A percentile compares a stretch with the other conserved stretches of the same genome.
phyloP scores from a whole-genome alignment of 2,329 filamentous ascomycete species.

The Didymella keratinophila region DNA sequence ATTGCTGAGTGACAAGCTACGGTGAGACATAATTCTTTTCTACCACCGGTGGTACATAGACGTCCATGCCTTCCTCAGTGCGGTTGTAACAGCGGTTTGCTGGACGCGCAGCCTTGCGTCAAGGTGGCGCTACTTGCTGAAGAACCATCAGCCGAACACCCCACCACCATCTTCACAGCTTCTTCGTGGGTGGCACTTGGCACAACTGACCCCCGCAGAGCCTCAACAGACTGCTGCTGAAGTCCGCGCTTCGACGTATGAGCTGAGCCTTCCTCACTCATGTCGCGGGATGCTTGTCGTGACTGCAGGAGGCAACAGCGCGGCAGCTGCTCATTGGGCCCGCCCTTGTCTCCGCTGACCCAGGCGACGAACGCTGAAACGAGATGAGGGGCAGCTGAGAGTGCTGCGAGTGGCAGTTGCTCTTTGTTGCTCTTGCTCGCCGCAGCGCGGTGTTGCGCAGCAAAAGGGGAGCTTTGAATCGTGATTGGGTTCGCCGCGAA shows the following conservation, averaged over 20 bases:
- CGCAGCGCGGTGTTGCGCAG: constrained; percentile 25
- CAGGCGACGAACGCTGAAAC: constrained; percentile 24
- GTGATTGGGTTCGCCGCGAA: constrained; percentile 33
- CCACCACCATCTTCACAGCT: neutral
- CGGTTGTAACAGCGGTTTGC: neutral
- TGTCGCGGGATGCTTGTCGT: constrained; percentile 28
- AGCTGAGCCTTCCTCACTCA: constrained; percentile 24
- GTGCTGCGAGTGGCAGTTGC: constrained; percentile 33
- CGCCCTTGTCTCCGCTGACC: constrained; percentile 15
- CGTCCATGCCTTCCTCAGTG: neutral
- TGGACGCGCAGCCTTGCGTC: neutral
- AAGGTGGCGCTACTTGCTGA: neutral
- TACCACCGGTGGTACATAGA: too few species aligned
- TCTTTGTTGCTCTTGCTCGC: constrained; percentile 22
- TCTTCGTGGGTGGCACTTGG: neutral
- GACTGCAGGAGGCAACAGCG: constrained; percentile 30
- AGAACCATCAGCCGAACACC: constrained; percentile 13
- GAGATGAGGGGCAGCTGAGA: constrained; percentile 43
- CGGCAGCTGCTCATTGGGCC: constrained; percentile 35
- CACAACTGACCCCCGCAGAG: constrained; percentile 2
- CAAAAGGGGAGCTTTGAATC: constrained; percentile 20
- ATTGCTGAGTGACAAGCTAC: neutral
- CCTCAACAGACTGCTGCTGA: neutral
- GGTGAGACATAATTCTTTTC: neutral
- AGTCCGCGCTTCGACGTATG: constrained; percentile 4